These are phyloP conservation scores for Verticillium klebahnii DNA, from an alignment of 2,329 filamentous ascomycete genomes.

Conservation along the genomic window DNA sequence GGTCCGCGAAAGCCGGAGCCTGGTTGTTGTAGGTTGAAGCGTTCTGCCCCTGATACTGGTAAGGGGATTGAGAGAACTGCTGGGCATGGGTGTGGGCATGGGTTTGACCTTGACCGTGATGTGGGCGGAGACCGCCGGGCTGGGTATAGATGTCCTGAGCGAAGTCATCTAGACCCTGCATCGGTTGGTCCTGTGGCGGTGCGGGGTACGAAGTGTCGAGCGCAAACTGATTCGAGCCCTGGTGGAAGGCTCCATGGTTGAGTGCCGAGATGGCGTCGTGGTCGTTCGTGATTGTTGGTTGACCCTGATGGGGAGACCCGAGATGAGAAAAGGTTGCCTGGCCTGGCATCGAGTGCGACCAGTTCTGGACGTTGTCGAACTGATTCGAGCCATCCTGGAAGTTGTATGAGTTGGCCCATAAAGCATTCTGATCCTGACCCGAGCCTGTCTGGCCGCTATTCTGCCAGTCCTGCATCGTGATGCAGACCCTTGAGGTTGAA, in stretches of 20 bases:
- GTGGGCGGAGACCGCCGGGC: constrained; percentile 27
- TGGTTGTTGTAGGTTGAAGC: constrained; percentile 26
- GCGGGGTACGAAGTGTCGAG: constrained; percentile 20
- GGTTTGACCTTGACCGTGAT: constrained; percentile 11
- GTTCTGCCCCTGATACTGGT: constrained; percentile 25
- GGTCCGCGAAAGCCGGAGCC: constrained; percentile 25
- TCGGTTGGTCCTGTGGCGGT: constrained; percentile 27
- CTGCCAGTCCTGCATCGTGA: constrained; percentile 14
- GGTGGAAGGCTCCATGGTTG: constrained; percentile 8
- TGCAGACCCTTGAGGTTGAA: background rate
- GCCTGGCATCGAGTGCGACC: constrained; percentile 29
- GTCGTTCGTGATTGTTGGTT: constrained; percentile 7
- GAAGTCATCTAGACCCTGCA: constrained; percentile 30
- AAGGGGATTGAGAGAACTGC: constrained; percentile 26
- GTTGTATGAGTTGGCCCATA: constrained; percentile 8
- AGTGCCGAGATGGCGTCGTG: constrained; percentile 6
- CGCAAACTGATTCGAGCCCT: constrained; percentile 8
- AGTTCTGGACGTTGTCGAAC: constrained; percentile 32
- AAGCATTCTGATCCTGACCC: constrained; percentile 9
- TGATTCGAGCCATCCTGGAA: constrained; percentile 16
- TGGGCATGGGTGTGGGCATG: constrained; percentile 13
- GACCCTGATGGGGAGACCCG: constrained; percentile 13
- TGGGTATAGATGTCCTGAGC: constrained; percentile 32
- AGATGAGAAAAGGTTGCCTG: constrained; percentile 27
- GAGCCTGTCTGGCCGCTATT: constrained; percentile 10